Evolutionary conservation across 179 eudicot species (phyloP).

Genomic region (Actinidia chinensis): DNA sequence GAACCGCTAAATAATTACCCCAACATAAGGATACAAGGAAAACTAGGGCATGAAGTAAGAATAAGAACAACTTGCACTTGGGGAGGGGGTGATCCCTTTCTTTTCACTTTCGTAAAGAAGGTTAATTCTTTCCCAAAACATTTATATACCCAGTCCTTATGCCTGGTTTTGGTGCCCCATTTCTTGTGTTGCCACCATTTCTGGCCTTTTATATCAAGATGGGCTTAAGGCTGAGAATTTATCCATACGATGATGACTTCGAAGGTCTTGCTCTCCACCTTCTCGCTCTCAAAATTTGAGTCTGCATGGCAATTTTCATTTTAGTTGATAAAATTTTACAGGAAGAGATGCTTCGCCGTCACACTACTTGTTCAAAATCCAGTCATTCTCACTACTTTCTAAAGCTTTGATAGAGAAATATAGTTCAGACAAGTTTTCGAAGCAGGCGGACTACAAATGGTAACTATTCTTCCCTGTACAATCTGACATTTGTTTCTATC

Average conservation of each 20-base stretch:
- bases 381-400: slow-evolving; percentile 13
- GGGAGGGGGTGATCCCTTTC: slow-evolving; percentile 14
- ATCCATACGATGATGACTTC: neutral
- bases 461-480: too few species aligned
- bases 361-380: slow-evolving; percentile 22
- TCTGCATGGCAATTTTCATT: neutral
- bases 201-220: neutral
- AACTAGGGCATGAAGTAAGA: too few species aligned
- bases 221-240: neutral
- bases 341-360: slow-evolving; percentile 28
- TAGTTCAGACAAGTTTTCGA: slow-evolving; percentile 27
- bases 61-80: slow-evolving; percentile 1
- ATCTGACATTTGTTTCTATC: too few species aligned
- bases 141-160: neutral
- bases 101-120: neutral
- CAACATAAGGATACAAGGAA: too few species aligned
- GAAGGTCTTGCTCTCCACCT: slow-evolving; percentile 15
- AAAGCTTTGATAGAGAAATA: slow-evolving; percentile 25
- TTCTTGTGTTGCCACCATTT: neutral
- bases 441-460: slow-evolving; percentile 31
- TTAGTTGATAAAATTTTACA: neutral
- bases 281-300: neutral
- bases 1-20: too few species aligned
- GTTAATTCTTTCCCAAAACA: too few species aligned
- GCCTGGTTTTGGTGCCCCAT: neutral